These are phyloP conservation scores for Odonthalia washingtoniensis DNA, from an alignment of 31 red algal species.

Conservation along the genomic window DNA sequence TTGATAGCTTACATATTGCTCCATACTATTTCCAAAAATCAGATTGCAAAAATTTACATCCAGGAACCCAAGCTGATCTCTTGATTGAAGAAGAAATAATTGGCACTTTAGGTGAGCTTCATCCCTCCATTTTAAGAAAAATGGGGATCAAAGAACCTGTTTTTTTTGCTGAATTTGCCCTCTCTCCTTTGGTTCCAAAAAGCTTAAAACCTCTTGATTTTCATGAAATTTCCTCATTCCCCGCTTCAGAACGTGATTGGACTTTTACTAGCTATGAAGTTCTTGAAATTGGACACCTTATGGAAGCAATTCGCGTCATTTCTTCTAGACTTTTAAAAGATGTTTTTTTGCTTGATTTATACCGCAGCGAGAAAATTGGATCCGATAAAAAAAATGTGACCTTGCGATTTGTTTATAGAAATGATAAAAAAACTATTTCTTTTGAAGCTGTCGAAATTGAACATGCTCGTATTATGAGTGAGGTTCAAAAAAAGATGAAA, in stretches of 20 bases:
- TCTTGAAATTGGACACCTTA: background rate
- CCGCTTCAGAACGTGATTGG: constrained; percentile 10
- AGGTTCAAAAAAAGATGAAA: no score
- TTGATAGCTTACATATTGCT: no score
- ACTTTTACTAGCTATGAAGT: background rate
- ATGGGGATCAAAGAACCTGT: no score
- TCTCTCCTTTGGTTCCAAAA: constrained; percentile 19
- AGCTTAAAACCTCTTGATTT: background rate
- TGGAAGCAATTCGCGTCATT: constrained; percentile 3
- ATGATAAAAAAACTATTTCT: background rate
- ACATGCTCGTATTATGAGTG: no score
- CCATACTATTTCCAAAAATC: no score
- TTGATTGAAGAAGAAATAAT: no score
- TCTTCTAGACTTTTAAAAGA: background rate
- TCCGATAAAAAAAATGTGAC: constrained; percentile 10
- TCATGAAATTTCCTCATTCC: constrained; percentile 22
- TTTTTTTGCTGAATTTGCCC: no score
- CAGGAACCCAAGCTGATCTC: no score
- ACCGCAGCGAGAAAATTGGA: constrained; percentile 20
- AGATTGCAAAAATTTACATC: no score
- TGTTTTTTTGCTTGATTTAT: constrained; percentile 1
- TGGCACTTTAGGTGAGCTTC: no score
- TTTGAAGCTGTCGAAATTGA: constrained; percentile 15
- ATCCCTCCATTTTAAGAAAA: no score
- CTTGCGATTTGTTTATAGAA: constrained; percentile 11